A percentile compares a stretch with the other conserved stretches of the same genome.
Evolutionary conservation across 169 alveolate species (phyloP).

Genomic region (Eimeria mitis): DNA sequence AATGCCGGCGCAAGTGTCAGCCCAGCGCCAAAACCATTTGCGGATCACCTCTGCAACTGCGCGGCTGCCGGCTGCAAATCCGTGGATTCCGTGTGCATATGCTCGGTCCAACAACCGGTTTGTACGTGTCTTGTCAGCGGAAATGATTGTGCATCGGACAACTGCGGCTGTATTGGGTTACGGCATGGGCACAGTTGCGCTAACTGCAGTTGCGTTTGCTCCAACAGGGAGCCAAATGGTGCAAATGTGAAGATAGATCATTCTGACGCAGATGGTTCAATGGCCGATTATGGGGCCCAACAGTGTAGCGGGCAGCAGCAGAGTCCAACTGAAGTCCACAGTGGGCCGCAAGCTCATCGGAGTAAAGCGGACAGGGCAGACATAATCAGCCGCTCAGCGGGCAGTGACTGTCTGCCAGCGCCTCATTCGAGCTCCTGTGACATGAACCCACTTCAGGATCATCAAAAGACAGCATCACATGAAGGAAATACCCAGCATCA

Average conservation of each 20-base stretch:
- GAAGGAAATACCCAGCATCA: neutral
- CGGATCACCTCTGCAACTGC: constrained; percentile 17
- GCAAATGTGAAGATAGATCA: neutral
- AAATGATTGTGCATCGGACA: neutral
- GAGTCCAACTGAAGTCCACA: neutral
- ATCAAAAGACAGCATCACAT: neutral
- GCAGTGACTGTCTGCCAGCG: neutral
- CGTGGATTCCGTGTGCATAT: neutral
- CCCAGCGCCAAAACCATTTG: neutral
- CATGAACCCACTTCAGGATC: neutral
- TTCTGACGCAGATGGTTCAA: neutral
- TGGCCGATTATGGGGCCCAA: neutral
- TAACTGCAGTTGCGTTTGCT: neutral
- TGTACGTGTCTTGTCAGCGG: neutral
- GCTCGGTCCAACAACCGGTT: neutral
- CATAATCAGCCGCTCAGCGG: neutral
- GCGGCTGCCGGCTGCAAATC: neutral
- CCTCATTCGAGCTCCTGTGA: neutral
- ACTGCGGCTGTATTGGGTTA: neutral
- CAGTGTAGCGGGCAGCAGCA: neutral
- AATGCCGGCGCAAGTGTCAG: neutral
- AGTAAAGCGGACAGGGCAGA: neutral
- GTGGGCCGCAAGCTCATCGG: neutral
- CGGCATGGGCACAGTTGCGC: neutral
- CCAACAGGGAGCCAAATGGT: neutral